phyloP scores from a whole-genome alignment of 2,329 filamentous ascomycete species.

The Fusarium sp. region DNA sequence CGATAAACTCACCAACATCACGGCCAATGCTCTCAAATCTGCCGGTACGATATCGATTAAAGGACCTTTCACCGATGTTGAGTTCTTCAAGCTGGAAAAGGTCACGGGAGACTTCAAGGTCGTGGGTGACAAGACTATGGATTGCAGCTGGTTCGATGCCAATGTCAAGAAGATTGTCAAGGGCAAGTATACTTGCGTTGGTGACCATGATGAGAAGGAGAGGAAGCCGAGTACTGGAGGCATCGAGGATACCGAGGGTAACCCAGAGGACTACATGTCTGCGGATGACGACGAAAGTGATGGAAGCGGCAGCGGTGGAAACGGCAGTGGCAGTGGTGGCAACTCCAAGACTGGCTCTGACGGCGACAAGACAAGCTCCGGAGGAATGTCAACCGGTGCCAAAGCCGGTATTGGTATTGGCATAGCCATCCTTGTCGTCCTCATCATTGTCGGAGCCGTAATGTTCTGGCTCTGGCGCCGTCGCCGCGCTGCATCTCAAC shows the following conservation, averaged over 20 bases:
- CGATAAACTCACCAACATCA: constrained; percentile 45
- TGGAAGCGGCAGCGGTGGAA: neutral
- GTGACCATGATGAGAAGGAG: constrained; percentile 45
- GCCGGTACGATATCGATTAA: constrained; percentile 45
- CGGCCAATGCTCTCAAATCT: constrained; percentile 46
- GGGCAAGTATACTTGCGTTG: constrained; percentile 45
- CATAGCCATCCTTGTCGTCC: constrained; percentile 15
- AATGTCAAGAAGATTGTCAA: constrained; percentile 46
- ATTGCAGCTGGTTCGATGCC: constrained; percentile 50
- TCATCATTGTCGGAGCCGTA: constrained; percentile 17
- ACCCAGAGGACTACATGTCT: constrained; percentile 45
- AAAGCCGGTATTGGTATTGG: constrained; percentile 45
- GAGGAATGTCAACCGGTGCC: constrained; percentile 44
- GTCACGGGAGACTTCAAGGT: constrained; percentile 48
- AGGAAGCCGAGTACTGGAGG: constrained; percentile 46
- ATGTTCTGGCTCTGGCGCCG: constrained; percentile 42
- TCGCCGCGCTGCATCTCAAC: constrained; percentile 4
- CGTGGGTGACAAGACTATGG: constrained; percentile 44
- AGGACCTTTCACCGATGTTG: constrained; percentile 45
- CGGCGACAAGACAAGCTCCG: constrained; percentile 5
- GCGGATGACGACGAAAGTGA: constrained; percentile 20
- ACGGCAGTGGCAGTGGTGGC: constrained; percentile 4
- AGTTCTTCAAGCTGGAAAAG: constrained; percentile 46
- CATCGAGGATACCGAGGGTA: constrained; percentile 46
- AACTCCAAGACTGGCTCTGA: constrained; percentile 15